Base-by-base conservation (phyloP, 208 protist genomes). In the Lotmaria passim region DNA sequence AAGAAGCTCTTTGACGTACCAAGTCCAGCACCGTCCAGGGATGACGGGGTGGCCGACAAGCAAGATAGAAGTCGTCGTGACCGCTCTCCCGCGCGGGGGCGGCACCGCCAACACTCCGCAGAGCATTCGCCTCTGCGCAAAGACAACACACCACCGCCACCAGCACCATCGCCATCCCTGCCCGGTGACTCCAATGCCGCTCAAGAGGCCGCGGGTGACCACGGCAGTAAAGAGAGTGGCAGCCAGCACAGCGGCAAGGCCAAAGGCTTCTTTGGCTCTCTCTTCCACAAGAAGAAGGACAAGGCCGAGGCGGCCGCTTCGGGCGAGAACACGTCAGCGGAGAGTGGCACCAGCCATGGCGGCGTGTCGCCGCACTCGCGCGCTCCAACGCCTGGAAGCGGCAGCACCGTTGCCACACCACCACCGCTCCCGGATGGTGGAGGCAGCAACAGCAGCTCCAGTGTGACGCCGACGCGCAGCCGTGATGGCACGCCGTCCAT, bases 251-350 rank as follows among this genome's bases (percentile, higher is more conserved):
- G 31, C 31, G 69, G 51, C 55, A 82, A 78, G 47, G 67, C 58
- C 19, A 66, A 58, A 30, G 39, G 21, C 24, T 57, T 82, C 44
- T 78, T 82, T 39, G 66, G 77, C 12, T 36, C 53, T 4, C 47
- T 82, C 7, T 78, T 82, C 15, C 62, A 64, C 30, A 74, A 65
- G 48, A 68, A 62, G 36, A 77, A 69, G 39, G 44, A 58, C 26
- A 78, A 61, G 30, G 1, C 52, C 7, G 55, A 57, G 4, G 21
- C 30, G 10, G 7, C 24, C 43, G 43, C 21, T 6, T 12, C 33
- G 15, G 34, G 7, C 8, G 44, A 53, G 2, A 41, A 53, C 11
- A 34, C 48, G 36, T 24, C 30, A 3, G 44, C 41, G 36, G 47
- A 26, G 46, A 58, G 26, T 38, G 17, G 21, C 8, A 21, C 31